Evolutionary conservation across 352 stramenopile species (phyloP).

Genomic region (Pythium insidiosum): DNA sequence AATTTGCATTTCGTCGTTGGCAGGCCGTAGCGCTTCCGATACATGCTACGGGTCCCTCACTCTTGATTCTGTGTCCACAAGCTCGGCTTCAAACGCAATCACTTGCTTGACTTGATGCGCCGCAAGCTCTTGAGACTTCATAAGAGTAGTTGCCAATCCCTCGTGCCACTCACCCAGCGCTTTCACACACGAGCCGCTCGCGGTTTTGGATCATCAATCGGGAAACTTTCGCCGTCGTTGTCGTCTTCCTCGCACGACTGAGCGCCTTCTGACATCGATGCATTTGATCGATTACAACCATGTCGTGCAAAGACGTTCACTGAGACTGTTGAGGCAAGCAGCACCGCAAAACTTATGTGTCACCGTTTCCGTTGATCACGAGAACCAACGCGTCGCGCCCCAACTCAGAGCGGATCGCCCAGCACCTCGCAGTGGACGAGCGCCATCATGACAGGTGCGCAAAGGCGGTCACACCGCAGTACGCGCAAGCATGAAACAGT

Average conservation of each 20-base stretch:
- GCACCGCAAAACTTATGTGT: slow-evolving; percentile 7
- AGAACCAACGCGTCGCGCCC: slow-evolving; percentile 7
- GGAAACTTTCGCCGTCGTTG: slow-evolving; percentile 5
- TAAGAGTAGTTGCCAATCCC: too few species aligned
- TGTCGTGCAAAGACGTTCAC: slow-evolving; percentile 38
- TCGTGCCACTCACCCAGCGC: too few species aligned
- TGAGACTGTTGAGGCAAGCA: slow-evolving; percentile 31
- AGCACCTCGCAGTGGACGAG: slow-evolving; percentile 22
- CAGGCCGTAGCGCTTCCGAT: too few species aligned
- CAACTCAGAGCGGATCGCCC: slow-evolving; percentile 28
- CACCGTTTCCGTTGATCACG: not conserved
- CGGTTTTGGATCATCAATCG: slow-evolving; percentile 2
- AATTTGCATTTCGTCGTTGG: slow-evolving; percentile 6
- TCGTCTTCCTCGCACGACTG: slow-evolving; percentile 10
- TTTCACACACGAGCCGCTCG: too few species aligned
- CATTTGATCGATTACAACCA: slow-evolving; percentile 38
- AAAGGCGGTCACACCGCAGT: slow-evolving; percentile 42
- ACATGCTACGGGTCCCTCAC: too few species aligned
- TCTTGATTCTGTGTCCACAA: too few species aligned
- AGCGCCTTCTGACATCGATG: slow-evolving; percentile 31
- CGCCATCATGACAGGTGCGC: slow-evolving; percentile 14
- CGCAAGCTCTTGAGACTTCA: too few species aligned
- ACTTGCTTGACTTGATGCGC: too few species aligned
- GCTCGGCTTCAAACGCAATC: too few species aligned
- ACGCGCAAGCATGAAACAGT: slow-evolving; percentile 50